Evolutionary conservation across 2,329 filamentous ascomycete species (phyloP).

Genomic region (Cytospora paraplurivora): DNA sequence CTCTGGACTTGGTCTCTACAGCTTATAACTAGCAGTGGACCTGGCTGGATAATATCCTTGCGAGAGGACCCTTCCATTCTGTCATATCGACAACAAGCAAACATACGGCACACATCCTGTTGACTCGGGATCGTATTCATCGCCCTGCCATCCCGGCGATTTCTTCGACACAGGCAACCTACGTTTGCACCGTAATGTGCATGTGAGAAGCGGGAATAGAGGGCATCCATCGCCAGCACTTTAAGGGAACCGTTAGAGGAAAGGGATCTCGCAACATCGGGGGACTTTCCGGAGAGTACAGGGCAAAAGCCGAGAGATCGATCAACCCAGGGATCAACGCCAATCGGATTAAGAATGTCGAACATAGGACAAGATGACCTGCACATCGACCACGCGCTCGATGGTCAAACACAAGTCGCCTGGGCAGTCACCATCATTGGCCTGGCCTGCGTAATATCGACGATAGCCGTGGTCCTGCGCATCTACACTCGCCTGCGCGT

Average conservation of each 20-base stretch:
- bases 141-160: background rate
- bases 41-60: background rate
- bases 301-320: background rate
- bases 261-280: background rate
- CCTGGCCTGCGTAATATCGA: constrained; percentile 32
- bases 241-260: background rate
- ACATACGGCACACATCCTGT: background rate
- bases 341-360: constrained; percentile 7
- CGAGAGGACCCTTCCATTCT: background rate
- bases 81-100: background rate
- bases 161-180: background rate
- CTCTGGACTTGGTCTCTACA: background rate
- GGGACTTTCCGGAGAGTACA: background rate
- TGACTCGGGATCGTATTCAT: background rate
- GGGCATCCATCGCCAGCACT: background rate
- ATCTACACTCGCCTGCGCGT: constrained; percentile 31
- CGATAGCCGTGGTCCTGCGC: constrained; percentile 31
- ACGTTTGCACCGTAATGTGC: background rate
- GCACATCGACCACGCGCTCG: constrained; percentile 30
- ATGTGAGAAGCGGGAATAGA: background rate
- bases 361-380: constrained; percentile 9
- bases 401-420: constrained; percentile 30
- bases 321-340: background rate
- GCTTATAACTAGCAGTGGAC: background rate
- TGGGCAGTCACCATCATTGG: constrained; percentile 33